A percentile compares a stretch with the other conserved stretches of the same genome.
These are phyloP conservation scores for Nemania diffusa DNA, from an alignment of 2,329 filamentous ascomycete genomes.

Conservation along the genomic window DNA sequence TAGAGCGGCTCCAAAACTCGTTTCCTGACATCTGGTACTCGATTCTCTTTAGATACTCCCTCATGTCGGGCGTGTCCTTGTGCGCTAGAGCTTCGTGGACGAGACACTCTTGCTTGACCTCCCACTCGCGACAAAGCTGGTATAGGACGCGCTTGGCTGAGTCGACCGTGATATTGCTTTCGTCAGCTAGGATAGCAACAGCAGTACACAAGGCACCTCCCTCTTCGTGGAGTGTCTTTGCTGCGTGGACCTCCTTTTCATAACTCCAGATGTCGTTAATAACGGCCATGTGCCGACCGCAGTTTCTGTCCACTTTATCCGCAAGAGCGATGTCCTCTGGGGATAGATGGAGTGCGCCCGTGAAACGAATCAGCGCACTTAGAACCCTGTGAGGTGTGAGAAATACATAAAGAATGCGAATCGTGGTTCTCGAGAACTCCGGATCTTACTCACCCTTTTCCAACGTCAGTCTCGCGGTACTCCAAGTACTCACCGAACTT, in stretches of 20 bases:
- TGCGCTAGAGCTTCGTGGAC: neutral
- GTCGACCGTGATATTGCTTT: neutral
- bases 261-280: conserved; percentile 48
- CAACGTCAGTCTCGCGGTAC: conserved; percentile 52
- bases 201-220: conserved; percentile 36
- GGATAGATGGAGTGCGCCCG: conserved; percentile 43
- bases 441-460: conserved; percentile 46
- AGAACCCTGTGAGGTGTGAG: conserved; percentile 40
- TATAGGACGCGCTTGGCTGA: conserved; percentile 5
- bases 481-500: conserved; percentile 48
- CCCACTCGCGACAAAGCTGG: conserved; percentile 15
- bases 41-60: neutral
- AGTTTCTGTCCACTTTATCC: conserved; percentile 47
- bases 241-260: conserved; percentile 50
- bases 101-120: neutral
- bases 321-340: conserved; percentile 41
- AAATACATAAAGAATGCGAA: neutral
- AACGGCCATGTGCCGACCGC: conserved; percentile 49
- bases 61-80: neutral
- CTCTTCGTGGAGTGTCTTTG: conserved; percentile 30
- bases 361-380: conserved; percentile 50
- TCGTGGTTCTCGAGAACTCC: neutral
- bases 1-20: conserved; percentile 6
- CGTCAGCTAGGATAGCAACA: conserved; percentile 10
- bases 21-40: conserved; percentile 13